Conservation (phyloP, 495 filamentous ascomycete genomes). For the Penicillium malachiteum region DNA sequence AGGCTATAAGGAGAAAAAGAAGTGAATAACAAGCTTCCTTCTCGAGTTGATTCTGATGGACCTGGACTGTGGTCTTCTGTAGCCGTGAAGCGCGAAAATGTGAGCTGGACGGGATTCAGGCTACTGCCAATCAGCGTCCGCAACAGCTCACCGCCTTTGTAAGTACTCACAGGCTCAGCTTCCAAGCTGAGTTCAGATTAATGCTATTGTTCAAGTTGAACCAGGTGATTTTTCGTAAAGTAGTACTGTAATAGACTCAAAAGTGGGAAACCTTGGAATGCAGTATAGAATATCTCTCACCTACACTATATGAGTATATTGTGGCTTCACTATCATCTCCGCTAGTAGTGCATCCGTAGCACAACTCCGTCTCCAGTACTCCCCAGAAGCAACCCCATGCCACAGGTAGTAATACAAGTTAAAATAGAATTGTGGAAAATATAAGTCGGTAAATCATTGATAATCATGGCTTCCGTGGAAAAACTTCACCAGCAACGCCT, state of each 20-base stretch:
- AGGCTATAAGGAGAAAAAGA: constrained; percentile 6
- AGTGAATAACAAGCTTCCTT: constrained; percentile 8
- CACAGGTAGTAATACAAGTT: constrained; percentile 14
- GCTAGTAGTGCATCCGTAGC: too few species aligned
- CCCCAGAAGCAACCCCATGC: constrained; percentile 1
- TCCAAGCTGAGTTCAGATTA: too few species aligned
- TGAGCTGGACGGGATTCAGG: constrained; percentile 28
- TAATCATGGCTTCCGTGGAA: constrained; percentile 7
- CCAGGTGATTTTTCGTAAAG: too few species aligned
- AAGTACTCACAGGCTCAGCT: too few species aligned
- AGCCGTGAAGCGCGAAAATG: constrained; percentile 36
- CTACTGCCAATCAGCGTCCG: constrained; percentile 22
- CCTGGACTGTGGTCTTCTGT: constrained; percentile 16
- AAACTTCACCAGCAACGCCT: neutral
- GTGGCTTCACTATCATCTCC: too few species aligned
- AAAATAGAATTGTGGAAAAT: constrained; percentile 3
- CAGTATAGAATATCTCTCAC: too few species aligned
- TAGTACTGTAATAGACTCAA: too few species aligned
- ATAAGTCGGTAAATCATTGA: constrained; percentile 10
- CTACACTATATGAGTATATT: too few species aligned
- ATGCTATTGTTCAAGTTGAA: too few species aligned
- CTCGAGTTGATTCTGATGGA: constrained; percentile 14
- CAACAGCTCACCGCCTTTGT: constrained; percentile 28
- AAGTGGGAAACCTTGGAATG: too few species aligned
- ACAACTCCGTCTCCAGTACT: neutral